Conservation (phyloP, 352 stramenopile genomes). For the Pythium dissimile region DNA sequence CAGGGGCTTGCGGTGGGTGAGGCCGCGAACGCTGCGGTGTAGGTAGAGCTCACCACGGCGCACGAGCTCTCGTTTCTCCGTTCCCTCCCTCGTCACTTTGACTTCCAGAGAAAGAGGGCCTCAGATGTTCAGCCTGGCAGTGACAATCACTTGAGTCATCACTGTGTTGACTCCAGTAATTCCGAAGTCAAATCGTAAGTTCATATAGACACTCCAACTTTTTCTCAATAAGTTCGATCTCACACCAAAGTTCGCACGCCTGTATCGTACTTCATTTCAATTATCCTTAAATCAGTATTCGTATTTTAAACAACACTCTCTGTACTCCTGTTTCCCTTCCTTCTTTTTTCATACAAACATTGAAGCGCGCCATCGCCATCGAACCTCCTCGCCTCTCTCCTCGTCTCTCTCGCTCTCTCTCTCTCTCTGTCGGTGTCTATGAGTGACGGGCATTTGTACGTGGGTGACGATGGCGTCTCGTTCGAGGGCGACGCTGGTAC, state of each 20-base stretch:
- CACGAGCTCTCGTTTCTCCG: not conserved
- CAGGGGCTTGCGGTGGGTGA: not conserved
- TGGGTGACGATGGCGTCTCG: conserved; percentile 43
- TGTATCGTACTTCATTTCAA: too few species aligned
- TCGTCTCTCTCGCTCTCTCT: not conserved
- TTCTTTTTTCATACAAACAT: conserved; percentile 18
- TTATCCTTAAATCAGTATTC: too few species aligned
- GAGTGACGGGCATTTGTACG: conserved; percentile 60
- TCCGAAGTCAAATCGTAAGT: too few species aligned
- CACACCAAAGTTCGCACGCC: too few species aligned
- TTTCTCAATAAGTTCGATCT: too few species aligned
- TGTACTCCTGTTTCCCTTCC: not conserved
- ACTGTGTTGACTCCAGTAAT: too few species aligned
- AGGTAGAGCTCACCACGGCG: too few species aligned
- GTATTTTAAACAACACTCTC: conserved; percentile 3
- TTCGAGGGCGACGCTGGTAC: conserved; percentile 32
- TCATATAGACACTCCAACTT: too few species aligned
- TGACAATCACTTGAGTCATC: not conserved
- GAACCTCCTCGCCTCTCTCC: too few species aligned
- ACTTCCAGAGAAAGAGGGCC: conserved; percentile 3
- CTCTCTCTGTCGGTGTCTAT: conserved; percentile 10
- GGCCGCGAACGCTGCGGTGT: too few species aligned
- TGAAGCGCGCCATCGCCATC: conserved; percentile 22
- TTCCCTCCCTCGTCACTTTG: not conserved
- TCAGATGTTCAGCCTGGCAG: conserved; percentile 21